Percentiles rank a stretch among this genome's conserved stretches.
Conservation (phyloP, 176 grass and related monocot genomes). For the Carex littledalei region DNA sequence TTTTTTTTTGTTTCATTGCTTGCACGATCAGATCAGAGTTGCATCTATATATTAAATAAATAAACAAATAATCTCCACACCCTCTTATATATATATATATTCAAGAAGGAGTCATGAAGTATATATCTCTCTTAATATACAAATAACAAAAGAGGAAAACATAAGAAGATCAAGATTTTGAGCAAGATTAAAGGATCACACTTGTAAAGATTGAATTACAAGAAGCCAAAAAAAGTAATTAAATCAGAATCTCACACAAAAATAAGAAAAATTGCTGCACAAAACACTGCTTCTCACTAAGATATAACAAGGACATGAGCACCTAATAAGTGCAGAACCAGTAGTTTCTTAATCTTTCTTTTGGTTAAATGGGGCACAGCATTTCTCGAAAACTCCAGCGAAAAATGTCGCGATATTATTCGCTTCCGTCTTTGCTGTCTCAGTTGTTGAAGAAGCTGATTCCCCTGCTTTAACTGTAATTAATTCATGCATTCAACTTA, state of each 20-base stretch:
- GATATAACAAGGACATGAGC: neutral
- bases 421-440: neutral
- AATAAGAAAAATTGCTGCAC: neutral
- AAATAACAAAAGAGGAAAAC: neutral
- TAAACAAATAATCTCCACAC: neutral
- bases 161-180: neutral
- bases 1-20: neutral
- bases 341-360: constrained; percentile 7
- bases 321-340: neutral
- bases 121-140: neutral
- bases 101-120: neutral
- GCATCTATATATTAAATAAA: neutral
- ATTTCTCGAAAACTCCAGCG: constrained; percentile 6
- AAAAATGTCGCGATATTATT: constrained; percentile 10
- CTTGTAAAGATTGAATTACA: neutral
- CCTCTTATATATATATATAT: neutral
- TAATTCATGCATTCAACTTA: neutral
- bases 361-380: neutral
- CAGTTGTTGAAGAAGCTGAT: neutral
- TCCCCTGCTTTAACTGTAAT: neutral
- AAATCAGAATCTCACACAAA: neutral
- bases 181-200: neutral
- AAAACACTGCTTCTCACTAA: neutral
- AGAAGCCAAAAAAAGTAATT: neutral
- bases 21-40: neutral